Conservation (phyloP, 1,139 yeast genomes). For the Diutina pseudorugosa region DNA sequence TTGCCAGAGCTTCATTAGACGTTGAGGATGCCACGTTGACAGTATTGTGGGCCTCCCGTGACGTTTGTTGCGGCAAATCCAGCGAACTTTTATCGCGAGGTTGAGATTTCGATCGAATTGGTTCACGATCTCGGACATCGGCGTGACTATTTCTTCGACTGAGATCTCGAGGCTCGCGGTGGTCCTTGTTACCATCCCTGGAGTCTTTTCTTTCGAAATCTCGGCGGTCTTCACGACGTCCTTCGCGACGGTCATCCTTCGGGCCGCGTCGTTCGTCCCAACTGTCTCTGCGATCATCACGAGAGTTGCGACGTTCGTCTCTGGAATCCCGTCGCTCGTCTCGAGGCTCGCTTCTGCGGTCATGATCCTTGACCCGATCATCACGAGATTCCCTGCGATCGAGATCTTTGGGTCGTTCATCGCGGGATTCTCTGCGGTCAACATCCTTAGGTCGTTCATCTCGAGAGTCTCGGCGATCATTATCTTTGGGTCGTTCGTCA, state of each 20-base stretch:
- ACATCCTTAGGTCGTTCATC: background rate
- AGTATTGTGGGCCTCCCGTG: background rate
- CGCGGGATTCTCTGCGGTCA: slow-evolving; percentile 2
- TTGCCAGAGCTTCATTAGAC: background rate
- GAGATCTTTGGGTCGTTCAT: slow-evolving; percentile 2
- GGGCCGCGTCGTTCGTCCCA: background rate
- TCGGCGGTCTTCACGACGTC: background rate
- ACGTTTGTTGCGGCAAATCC: background rate
- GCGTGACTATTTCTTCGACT: background rate
- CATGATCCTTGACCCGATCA: background rate
- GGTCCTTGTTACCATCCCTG: slow-evolving; percentile 7
- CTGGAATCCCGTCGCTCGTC: background rate
- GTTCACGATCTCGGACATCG: background rate
- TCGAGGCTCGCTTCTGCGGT: background rate
- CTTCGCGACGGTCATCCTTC: background rate
- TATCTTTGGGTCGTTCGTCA: background rate
- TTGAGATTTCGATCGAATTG: background rate
- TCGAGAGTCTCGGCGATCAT: background rate
- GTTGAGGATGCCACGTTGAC: background rate
- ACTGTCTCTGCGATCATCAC: background rate
- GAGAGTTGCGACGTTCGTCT: slow-evolving; percentile 2
- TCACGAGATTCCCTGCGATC: background rate
- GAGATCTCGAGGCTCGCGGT: background rate
- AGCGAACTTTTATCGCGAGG: background rate
- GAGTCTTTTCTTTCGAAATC: slow-evolving; percentile 6